Evolutionary conservation across 352 stramenopile genomes (phyloP).

Genomic region (Phytophthora sp.): DNA sequence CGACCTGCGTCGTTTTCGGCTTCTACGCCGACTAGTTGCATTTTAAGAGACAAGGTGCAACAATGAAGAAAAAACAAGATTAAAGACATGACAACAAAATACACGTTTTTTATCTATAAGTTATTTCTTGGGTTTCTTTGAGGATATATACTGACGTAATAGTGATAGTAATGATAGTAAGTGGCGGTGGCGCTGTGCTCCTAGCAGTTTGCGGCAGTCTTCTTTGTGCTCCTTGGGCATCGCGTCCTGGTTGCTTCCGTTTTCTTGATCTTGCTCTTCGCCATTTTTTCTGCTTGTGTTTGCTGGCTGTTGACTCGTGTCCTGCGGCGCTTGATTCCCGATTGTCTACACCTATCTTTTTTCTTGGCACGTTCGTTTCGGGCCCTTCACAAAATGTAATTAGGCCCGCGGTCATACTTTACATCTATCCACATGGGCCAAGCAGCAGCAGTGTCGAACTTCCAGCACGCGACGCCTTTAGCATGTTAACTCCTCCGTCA

Average conservation of each 20-base stretch:
- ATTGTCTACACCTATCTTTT: slow-evolving; percentile 26
- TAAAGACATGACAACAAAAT: slow-evolving; percentile 24
- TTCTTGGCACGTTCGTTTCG: slow-evolving; percentile 38
- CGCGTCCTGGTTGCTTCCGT: neutral
- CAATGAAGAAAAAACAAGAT: neutral
- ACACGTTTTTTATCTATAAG: slow-evolving; percentile 58
- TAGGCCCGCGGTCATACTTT: slow-evolving; percentile 43
- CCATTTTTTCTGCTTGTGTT: neutral
- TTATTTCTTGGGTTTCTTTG: slow-evolving; percentile 53
- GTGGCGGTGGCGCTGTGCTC: slow-evolving; percentile 8
- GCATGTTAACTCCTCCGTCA: neutral
- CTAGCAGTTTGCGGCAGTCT: slow-evolving; percentile 10
- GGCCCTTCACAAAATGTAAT: slow-evolving; percentile 25
- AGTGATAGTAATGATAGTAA: slow-evolving; percentile 31
- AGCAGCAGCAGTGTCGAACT: slow-evolving; percentile 19
- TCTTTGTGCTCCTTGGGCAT: slow-evolving; percentile 15
- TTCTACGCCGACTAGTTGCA: slow-evolving; percentile 86
- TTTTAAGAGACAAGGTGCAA: neutral
- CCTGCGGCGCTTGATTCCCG: slow-evolving; percentile 23
- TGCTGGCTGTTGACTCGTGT: neutral
- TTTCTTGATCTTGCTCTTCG: slow-evolving; percentile 2
- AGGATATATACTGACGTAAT: slow-evolving; percentile 32
- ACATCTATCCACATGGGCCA: slow-evolving; percentile 48
- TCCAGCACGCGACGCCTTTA: slow-evolving; percentile 3
- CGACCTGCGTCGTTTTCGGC: slow-evolving; percentile 90